A percentile compares a stretch with the other conserved stretches of the same genome.
These are phyloP conservation scores for Aureobasidium musti DNA, from an alignment of 2,329 filamentous ascomycete species.

Conservation along the genomic window DNA sequence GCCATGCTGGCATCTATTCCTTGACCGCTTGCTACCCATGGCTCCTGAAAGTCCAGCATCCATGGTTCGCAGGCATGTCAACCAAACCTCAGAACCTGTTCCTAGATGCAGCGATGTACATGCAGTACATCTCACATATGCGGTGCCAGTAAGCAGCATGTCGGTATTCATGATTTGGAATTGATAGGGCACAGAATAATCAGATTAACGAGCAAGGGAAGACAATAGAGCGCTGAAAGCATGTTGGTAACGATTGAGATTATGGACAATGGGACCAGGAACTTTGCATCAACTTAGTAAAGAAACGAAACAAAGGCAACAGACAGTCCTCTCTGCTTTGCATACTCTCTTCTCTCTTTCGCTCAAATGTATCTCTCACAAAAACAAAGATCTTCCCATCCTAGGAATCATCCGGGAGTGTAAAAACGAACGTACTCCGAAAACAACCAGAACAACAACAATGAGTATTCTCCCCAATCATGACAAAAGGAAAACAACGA, in stretches of 20 bases:
- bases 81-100: neutral
- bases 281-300: constrained; percentile 9
- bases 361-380: constrained; percentile 22
- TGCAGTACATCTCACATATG: neutral
- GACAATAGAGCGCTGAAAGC: neutral
- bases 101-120: neutral
- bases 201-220: neutral
- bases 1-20: neutral
- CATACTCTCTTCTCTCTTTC: constrained; percentile 20
- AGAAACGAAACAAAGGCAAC: constrained; percentile 17
- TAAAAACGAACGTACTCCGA: constrained; percentile 21
- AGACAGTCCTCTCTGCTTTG: constrained; percentile 17
- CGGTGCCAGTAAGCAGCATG: neutral
- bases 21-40: constrained; percentile 2
- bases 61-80: constrained; percentile 12
- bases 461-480: constrained; percentile 16
- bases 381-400: constrained; percentile 26
- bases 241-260: neutral
- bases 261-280: constrained; percentile 19
- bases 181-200: neutral
- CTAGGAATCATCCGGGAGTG: constrained; percentile 10
- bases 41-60: neutral
- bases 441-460: constrained; percentile 28
- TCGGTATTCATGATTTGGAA: neutral
- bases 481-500: neutral